Evolutionary conservation across 2,329 filamentous ascomycete species (phyloP), one percentile per base, ranked within the genome.

Genomic region (Cladophialophora bantiana): DNA sequence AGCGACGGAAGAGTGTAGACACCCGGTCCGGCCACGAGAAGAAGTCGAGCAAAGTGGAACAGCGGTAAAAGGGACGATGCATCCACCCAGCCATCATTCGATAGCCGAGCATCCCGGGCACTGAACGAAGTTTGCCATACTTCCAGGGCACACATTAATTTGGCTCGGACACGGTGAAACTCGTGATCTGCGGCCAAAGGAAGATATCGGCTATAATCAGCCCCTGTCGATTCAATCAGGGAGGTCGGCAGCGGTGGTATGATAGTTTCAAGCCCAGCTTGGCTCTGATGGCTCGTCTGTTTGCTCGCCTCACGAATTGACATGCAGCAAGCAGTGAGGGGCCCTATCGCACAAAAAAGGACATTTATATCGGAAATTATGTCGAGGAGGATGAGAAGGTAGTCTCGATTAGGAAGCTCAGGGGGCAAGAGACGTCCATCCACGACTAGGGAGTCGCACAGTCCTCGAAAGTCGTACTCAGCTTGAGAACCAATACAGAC

Each of bases 151-250:
- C 18, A 15, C 6, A 10, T 13, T 4, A 62, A 48, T 7, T 6
- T 7, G 12, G 5, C n/a, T 18, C 36, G 10, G 5, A 62, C 7
- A 12, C 20, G 45, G 10, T 26, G 10, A 34, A 31, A 62, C 18
- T 62, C 59, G 6, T 26, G 26, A 40, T 62, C 59, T 62, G 48
- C 34, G 13, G 45, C 55, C 12, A 62, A 55, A 20, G 59, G 59
- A 10, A 40, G 10, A 35, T 57, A 26, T 26, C 3, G 26, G 26
- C 26, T 26, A 26, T 26, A 26, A 26, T 26, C 26, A 26, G 26
- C 26, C 26, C 2, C 26, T 26, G 26, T 26, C 26, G 26, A 26
- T 26, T 26, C 26, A 26, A 26, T 26, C 26, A 2, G 26, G 3
- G 26, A 26, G 26, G 3, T 26, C 26, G 3, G 26, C 3, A 3